These are phyloP conservation scores for Vachellia pachyceras DNA, from an alignment of 306 rosid genomes.

Conservation along the genomic window DNA sequence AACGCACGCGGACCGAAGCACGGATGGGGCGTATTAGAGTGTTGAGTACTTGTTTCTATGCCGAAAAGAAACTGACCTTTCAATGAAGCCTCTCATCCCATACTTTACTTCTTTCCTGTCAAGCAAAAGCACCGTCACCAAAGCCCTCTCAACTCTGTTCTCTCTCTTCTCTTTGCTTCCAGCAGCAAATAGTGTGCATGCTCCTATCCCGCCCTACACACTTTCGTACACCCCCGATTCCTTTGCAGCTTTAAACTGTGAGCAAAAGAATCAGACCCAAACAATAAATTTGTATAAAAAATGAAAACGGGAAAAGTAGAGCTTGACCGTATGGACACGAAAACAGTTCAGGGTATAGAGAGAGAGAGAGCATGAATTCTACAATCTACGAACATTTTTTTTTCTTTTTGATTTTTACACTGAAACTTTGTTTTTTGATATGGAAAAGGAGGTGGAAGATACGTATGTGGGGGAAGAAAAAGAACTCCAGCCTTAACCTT, in stretches of 20 bases:
- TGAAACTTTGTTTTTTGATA: background rate
- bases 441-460: background rate
- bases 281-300: slow-evolving; percentile 8
- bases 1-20: slow-evolving; percentile 91
- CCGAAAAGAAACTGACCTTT: slow-evolving; percentile 83
- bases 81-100: slow-evolving; percentile 61
- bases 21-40: slow-evolving; percentile 43
- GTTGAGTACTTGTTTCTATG: slow-evolving; percentile 55
- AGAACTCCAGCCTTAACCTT: background rate
- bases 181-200: slow-evolving; percentile 66
- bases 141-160: slow-evolving; percentile 1
- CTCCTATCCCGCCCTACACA: slow-evolving; percentile 65
- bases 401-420: too few relatives aligned
- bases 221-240: slow-evolving; percentile 53
- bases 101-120: background rate
- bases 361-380: slow-evolving; percentile 18
- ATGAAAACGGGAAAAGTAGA: slow-evolving; percentile 46
- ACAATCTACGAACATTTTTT: background rate
- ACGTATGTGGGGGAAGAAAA: background rate
- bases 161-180: slow-evolving; percentile 38
- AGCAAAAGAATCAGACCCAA: slow-evolving; percentile 11
- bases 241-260: slow-evolving; percentile 76
- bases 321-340: slow-evolving; percentile 59
- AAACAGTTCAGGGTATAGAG: slow-evolving; percentile 54
- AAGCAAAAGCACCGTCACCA: slow-evolving; percentile 38